Evolutionary conservation across 2,329 filamentous ascomycete genomes (phyloP).

Genomic region (Hymenoscyphus infarciens): DNA sequence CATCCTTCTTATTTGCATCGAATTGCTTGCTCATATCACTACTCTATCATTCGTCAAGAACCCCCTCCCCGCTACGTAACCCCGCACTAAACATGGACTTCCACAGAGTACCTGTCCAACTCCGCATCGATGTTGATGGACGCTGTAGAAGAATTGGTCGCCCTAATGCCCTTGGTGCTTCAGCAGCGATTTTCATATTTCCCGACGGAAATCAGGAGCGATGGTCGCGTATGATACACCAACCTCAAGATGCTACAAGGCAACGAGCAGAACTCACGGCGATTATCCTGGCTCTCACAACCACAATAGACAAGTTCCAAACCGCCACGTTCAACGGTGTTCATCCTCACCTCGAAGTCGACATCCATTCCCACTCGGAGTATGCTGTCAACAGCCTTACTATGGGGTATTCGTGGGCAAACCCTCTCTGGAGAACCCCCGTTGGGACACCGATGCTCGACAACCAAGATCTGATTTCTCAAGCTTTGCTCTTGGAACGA

Average conservation of each 20-base stretch:
- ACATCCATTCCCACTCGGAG: no score
- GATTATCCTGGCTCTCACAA: not conserved
- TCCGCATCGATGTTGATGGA: conserved; percentile 33
- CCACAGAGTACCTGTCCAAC: no score
- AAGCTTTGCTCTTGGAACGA: not conserved
- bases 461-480: not conserved
- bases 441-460: not conserved
- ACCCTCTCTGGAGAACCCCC: no score
- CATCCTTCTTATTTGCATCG: no score
- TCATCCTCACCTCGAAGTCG: no score
- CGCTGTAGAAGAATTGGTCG: conserved; percentile 35
- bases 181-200: conserved; percentile 30
- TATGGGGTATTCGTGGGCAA: not conserved
- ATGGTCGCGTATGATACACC: not conserved
- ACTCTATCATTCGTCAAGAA: no score
- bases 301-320: no score
- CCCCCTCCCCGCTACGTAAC: no score
- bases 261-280: not conserved
- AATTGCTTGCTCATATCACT: no score
- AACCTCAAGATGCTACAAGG: no score
- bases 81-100: no score
- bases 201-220: conserved; percentile 2
- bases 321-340: no score
- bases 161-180: conserved; percentile 30
- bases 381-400: not conserved